Evolutionary conservation across 345 rosid genomes (phyloP).

Genomic region (Linum lewisii): DNA sequence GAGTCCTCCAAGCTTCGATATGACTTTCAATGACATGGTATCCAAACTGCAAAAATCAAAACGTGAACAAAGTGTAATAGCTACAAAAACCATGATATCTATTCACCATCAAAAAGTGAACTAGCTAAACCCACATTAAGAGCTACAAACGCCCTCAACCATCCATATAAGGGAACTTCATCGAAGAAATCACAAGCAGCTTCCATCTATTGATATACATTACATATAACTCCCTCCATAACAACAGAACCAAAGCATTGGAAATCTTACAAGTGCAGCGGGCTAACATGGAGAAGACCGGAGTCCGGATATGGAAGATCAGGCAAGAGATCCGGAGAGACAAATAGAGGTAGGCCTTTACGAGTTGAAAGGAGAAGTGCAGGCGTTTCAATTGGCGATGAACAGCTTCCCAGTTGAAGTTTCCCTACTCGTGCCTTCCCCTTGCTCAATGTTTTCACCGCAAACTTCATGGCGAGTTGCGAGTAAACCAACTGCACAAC

Average conservation of each 20-base stretch:
- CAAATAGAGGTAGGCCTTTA: slow-evolving; percentile 54
- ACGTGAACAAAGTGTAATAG: neutral
- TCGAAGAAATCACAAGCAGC: neutral
- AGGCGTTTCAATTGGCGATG: slow-evolving; percentile 46
- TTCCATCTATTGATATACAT: neutral
- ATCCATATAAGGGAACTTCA: too few species aligned
- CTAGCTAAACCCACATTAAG: too few species aligned
- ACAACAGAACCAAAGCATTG: neutral
- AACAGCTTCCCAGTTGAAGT: slow-evolving; percentile 34
- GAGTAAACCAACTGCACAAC: too few species aligned
- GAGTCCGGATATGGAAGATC: slow-evolving; percentile 55
- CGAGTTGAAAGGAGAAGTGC: slow-evolving; percentile 61
- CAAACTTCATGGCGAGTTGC: slow-evolving; percentile 34
- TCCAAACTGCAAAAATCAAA: slow-evolving; percentile 32
- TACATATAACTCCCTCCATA: neutral
- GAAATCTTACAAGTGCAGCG: slow-evolving; percentile 59
- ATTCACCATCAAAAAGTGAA: neutral
- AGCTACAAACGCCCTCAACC: too few species aligned
- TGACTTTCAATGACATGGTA: slow-evolving; percentile 34
- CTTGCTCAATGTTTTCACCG: slow-evolving; percentile 39
- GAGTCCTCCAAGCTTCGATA: slow-evolving; percentile 52
- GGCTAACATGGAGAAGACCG: slow-evolving; percentile 53
- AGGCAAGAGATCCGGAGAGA: slow-evolving; percentile 65
- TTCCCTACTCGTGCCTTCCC: slow-evolving; percentile 44
- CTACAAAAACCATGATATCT: neutral